Evolutionary conservation across 352 stramenopile species (phyloP), one percentile per base, ranked within the genome.

Genomic region (Globisporangium splendens): DNA sequence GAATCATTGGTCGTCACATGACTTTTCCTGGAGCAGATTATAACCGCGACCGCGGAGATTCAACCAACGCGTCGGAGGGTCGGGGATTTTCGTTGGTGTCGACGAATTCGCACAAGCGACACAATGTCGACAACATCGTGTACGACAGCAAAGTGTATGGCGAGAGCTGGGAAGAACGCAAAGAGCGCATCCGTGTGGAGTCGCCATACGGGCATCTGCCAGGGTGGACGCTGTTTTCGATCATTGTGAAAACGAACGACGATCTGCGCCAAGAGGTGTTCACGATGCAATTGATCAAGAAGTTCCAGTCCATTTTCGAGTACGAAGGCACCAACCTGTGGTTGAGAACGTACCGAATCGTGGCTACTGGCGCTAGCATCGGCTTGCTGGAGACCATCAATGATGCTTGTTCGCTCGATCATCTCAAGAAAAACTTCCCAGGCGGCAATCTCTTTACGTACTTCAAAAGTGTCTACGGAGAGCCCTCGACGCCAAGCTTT

Each of bases 171-270:
- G 77, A 83, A 28, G 76, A 79, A 31, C 65, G 74, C 1, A 75
- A 83, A 41, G 71, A 74, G 28, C 78, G 80, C 7, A 90, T 92
- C 20, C 79, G 76, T 21, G 59, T 48, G 3, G 78, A 72, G 91
- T 95, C 77, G 21, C 84, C 70, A 31, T 91, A 81, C 75, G 89
- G 76, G n/a, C 72, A 86, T 8, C 56, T 88, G 20, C 74, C 83
- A 12, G 91, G 88, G 5, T 98, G 90, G 89, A 75, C 97, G 55
- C 70, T 98, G 11, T 84, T 91, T 41, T 92, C 87, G 13, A 87
- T 98, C 48, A 98, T 99, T 68, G 88, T 99, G 11, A 99, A 99
- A 72, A 98, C 89, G 1, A 98, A 99, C 66, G 97, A 99, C 65
- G 96, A 99, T 58, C 72, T 99, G 56, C 77, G 96, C 0, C 97